Base-by-base conservation (phyloP, 129 eudicot genomes). In the Flaveria brownii region DNA sequence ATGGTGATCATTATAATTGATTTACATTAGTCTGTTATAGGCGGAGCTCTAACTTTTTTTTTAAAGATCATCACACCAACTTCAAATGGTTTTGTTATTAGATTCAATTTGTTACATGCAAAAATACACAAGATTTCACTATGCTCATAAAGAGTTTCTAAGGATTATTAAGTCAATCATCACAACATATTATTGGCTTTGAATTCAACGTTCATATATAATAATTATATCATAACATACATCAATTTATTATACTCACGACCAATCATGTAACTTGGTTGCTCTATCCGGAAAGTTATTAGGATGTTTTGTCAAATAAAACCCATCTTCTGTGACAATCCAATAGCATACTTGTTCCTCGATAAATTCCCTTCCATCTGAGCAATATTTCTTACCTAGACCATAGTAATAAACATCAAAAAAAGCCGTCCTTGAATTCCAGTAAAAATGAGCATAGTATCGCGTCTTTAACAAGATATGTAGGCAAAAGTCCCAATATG, bases 381-480 rank as follows among this genome's bases (percentile, higher is more conserved):
- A 10, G 33, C 65, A 72, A 55, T 70, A 55, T 0, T 17, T 16
- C 12, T 4, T 5, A 10, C 26, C 67, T 17, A 60, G 61, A 55
- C 30, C 67, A 54, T 72, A 33, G 45, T 39, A 23, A 39, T n/a
- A 72, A 72, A 72, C 77, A 72, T 72, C 77, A 36, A 72, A 72
- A 42, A 72, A 36, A 2, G 67, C 67, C 2, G 36, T 54, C 77
- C 6, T 72, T 9, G 77, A 72, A 20, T 72, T 72, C 67, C 67
- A 39, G 14, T 72, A 72, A 18, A 72, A 72, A 72, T 72, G 77
- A 43, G 77, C 67, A 55, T 72, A 72, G 13, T 9, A 72, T 33
- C 18, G 50, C 2, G 77, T 72, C 3, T 6, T 33, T 36, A 17
- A 6, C 5, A 1, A 0, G 51, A 54, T 9, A 15, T 57, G 11